Conservation (phyloP, 306 rosid species). For the Vigna reflexopilosa region DNA sequence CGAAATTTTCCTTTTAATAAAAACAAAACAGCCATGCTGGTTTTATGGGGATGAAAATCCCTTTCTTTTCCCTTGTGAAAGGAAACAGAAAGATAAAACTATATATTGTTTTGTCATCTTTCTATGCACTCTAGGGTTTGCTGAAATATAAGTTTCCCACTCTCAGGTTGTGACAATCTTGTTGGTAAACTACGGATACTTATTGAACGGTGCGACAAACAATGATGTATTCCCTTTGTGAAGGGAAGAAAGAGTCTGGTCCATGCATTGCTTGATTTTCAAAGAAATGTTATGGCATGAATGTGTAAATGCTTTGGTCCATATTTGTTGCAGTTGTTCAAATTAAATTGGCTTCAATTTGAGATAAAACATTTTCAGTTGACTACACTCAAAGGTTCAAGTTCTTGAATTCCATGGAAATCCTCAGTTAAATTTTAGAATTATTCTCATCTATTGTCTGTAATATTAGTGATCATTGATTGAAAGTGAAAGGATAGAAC, state of each 20-base stretch:
- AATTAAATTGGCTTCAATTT: constrained; percentile 5
- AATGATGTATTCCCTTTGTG: neutral
- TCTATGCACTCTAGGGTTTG: constrained; percentile 40
- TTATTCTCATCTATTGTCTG: neutral
- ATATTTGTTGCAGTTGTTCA: neutral
- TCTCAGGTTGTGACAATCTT: neutral
- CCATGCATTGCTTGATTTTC: neutral
- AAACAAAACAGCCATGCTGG: neutral
- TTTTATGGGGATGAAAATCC: neutral
- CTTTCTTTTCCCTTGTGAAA: neutral
- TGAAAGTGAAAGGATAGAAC: neutral
- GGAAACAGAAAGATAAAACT: neutral
- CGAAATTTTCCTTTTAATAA: neutral
- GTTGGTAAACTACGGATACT: neutral
- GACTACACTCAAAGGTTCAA: no score
- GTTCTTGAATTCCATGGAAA: neutral
- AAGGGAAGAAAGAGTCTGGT: neutral
- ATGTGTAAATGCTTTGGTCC: neutral
- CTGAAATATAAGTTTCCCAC: neutral
- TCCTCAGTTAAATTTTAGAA: neutral
- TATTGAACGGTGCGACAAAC: no score
- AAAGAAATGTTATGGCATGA: constrained; percentile 2
- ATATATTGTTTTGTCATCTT: constrained; percentile 6
- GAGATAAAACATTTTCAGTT: neutral
- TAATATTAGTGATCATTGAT: constrained; percentile 6